Evolutionary conservation across 768 basidiomycete genomes (phyloP).

Genomic region (Tylopilus cervinicoccineus): DNA sequence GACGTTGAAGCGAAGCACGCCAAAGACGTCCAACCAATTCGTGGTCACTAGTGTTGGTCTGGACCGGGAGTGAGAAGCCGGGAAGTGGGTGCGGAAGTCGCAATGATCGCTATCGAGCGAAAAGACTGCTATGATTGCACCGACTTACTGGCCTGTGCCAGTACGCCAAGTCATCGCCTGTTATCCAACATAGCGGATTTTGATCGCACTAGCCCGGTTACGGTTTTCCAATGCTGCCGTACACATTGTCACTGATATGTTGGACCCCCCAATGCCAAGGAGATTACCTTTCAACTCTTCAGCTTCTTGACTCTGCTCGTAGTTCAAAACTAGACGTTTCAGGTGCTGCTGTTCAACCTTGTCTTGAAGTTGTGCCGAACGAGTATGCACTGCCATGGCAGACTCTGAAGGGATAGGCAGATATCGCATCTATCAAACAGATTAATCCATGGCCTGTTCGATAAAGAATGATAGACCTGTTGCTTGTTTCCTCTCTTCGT

Average conservation of each 20-base stretch:
- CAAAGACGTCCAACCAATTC: slow-evolving; percentile 15
- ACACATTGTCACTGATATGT: neutral
- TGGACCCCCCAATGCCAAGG: neutral
- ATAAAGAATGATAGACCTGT: slow-evolving; percentile 47
- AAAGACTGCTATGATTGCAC: slow-evolving; percentile 18
- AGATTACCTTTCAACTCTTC: slow-evolving; percentile 70
- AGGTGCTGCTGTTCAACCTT: slow-evolving; percentile 96
- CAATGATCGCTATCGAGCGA: slow-evolving; percentile 22
- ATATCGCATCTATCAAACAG: slow-evolving; percentile 60
- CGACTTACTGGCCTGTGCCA: slow-evolving; percentile 12
- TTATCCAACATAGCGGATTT: slow-evolving; percentile 74
- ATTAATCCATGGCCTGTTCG: slow-evolving; percentile 10
- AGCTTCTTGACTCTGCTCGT: slow-evolving; percentile 85
- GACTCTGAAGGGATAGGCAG: slow-evolving; percentile 87
- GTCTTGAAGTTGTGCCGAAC: slow-evolving; percentile 88
- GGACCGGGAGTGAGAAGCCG: slow-evolving; percentile 18
- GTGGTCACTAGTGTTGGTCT: slow-evolving; percentile 13
- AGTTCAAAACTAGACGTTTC: slow-evolving; percentile 90
- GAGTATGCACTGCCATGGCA: slow-evolving; percentile 85
- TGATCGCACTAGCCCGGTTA: slow-evolving; percentile 62
- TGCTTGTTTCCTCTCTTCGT: slow-evolving; percentile 93
- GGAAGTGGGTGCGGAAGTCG: slow-evolving; percentile 19
- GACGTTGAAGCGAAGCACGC: slow-evolving; percentile 9
- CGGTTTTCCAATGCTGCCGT: slow-evolving; percentile 62
- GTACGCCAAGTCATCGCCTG: slow-evolving; percentile 14